Percentiles rank a stretch among this genome's conserved stretches.
Evolutionary conservation across 805 yeast genomes (phyloP).

Genomic region (Candida morakotiae): DNA sequence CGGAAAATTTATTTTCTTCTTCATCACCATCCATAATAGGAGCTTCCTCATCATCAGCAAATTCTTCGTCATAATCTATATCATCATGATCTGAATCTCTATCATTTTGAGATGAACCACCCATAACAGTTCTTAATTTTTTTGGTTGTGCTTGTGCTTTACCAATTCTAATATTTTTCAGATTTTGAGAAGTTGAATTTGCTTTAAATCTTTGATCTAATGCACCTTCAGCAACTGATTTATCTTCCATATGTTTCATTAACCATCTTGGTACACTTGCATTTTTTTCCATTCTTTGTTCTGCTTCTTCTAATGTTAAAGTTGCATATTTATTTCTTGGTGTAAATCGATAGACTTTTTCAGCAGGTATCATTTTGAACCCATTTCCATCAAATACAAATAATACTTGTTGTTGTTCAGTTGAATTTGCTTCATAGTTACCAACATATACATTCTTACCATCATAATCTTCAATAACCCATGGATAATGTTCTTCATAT

Average conservation of each 20-base stretch:
- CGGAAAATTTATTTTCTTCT: slow-evolving; percentile 89
- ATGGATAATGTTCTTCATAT: slow-evolving; percentile 95
- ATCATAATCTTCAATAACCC: slow-evolving; percentile 97
- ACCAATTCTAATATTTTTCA: slow-evolving; percentile 6
- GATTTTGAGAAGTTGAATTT: slow-evolving; percentile 8
- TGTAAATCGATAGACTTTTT: slow-evolving; percentile 88
- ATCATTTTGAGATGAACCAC: slow-evolving; percentile 41
- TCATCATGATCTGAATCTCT: slow-evolving; percentile 84
- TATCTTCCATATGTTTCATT: slow-evolving; percentile 79
- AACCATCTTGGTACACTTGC: slow-evolving; percentile 86
- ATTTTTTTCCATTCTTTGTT: slow-evolving; percentile 83
- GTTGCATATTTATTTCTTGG: slow-evolving; percentile 93
- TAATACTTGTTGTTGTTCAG: slow-evolving; percentile 76
- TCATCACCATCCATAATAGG: slow-evolving; percentile 96
- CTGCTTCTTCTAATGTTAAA: slow-evolving; percentile 93
- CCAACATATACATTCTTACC: slow-evolving; percentile 95
- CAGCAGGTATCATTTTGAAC: slow-evolving; percentile 92
- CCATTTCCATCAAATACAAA: slow-evolving; percentile 83
- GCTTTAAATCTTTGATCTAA: slow-evolving; percentile 44
- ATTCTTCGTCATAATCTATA: slow-evolving; percentile 92
- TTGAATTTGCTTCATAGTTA: slow-evolving; percentile 84
- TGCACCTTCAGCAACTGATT: slow-evolving; percentile 37
- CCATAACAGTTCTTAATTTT: slow-evolving; percentile 40
- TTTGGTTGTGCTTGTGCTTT: slow-evolving; percentile 6
- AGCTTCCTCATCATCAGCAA: slow-evolving; percentile 98